Evolutionary conservation across 2,329 filamentous ascomycete species (phyloP).

Genomic region (Waltergamsia citrina): DNA sequence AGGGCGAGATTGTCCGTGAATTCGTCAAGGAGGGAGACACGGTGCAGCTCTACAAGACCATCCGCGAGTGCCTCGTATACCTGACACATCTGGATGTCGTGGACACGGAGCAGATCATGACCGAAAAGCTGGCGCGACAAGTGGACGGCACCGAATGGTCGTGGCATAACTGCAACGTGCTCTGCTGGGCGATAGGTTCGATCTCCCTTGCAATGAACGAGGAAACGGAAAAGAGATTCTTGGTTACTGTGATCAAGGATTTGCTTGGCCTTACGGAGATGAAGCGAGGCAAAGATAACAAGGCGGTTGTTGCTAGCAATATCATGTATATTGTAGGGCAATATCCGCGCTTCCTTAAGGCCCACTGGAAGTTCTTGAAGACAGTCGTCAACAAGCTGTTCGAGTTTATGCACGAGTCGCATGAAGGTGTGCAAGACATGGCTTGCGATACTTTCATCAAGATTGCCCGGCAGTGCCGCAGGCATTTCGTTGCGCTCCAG

Average conservation of each 20-base stretch:
- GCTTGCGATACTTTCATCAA: conserved; percentile 99
- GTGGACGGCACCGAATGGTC: conserved; percentile 97
- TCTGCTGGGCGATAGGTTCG: conserved; percentile 98
- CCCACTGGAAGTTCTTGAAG: conserved; percentile 99
- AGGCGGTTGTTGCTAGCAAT: conserved; percentile 96
- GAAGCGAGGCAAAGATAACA: conserved; percentile 99
- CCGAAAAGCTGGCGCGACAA: conserved; percentile 90
- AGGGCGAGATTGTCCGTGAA: conserved; percentile 96
- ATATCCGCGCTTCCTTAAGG: conserved; percentile 95
- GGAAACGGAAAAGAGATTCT: conserved; percentile 95
- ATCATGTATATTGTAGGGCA: conserved; percentile 99
- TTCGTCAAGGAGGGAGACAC: conserved; percentile 99
- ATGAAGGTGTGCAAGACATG: conserved; percentile 99
- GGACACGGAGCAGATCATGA: conserved; percentile 98
- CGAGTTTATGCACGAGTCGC: conserved; percentile 99
- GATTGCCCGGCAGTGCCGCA: conserved; percentile 95
- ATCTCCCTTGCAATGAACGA: conserved; percentile 99
- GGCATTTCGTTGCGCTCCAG: conserved; percentile 94
- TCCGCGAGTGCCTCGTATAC: conserved; percentile 92
- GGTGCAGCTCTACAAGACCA: conserved; percentile 98
- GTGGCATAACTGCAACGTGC: conserved; percentile 98
- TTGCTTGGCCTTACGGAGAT: conserved; percentile 93
- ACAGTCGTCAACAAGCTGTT: conserved; percentile 99
- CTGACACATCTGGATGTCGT: conserved; percentile 95
- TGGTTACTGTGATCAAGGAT: conserved; percentile 98